Base-by-base conservation (phyloP, 352 stramenopile species). In the Phytophthora rubi region DNA sequence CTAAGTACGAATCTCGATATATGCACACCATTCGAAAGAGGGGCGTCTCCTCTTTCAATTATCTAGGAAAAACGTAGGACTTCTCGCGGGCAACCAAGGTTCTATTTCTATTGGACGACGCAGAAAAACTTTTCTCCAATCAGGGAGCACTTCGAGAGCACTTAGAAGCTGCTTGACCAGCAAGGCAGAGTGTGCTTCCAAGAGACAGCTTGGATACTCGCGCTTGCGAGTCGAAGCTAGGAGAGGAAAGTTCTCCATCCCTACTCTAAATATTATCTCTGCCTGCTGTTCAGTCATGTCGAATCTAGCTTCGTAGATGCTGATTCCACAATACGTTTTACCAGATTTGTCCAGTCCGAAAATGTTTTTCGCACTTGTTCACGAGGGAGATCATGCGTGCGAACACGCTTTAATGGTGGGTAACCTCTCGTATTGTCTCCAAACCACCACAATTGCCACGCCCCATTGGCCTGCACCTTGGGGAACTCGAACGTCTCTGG, bases 371-470 rank as follows among this genome's bases (percentile, higher is more conserved):
- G 33, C 33, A 15, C 13, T 9, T 0, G 10, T 12, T 39, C 33
- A 4, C 8, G 33, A 9, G 33, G 33, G 2, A 39, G 33, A 39
- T 39, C 33, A 4, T 39, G 33, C 33, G 33, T 12, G 4, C 33
- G 9, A 15, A 37, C 10, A 9, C 4, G 32, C 32, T 37, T 37
- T 10, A 37, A 10, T 12, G 32, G 32, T 37, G 6, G 33, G 33
- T 39, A 39, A 4, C 33, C 8, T 39, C 13, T 26, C 16, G 18
- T 2, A 4, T 32, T 52, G 16, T 58, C 33, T 3, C 59, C 59
- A 32, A 65, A 65, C 59, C 48, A 65, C 59, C 59, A 65, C 2
- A 58, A 15, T 23, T 58, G 12, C 59, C 59, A 65, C 15, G 59
- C 32, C 2, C 47, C 59, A 52, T 23, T 58, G 1, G 33, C 16